phyloP scores from a whole-genome alignment of 805 yeast genomes.

The Saccharomyces mikatae region DNA sequence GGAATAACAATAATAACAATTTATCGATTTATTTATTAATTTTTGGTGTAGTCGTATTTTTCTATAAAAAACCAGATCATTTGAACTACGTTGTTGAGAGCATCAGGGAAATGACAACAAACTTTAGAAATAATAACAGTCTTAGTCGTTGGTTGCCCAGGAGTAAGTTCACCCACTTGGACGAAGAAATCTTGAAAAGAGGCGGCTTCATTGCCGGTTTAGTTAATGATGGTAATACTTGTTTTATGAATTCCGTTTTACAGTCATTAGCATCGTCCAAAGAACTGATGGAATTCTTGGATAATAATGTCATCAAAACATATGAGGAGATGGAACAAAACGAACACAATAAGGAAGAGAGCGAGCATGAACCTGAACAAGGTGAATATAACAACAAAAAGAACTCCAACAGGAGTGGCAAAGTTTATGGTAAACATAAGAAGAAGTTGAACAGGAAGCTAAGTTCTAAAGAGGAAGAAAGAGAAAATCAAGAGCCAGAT shows the following conservation, averaged over 20 bases:
- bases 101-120: slow-evolving; percentile 1
- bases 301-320: slow-evolving; percentile 30
- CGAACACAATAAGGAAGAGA: slow-evolving; percentile 13
- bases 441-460: slow-evolving; percentile 8
- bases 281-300: slow-evolving; percentile 49
- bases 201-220: slow-evolving; percentile 83
- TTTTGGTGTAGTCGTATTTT: not conserved
- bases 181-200: slow-evolving; percentile 36
- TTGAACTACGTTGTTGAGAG: not conserved
- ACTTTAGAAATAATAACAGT: slow-evolving; percentile 3
- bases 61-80: not conserved
- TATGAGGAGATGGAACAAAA: slow-evolving; percentile 4
- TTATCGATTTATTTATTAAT: not conserved
- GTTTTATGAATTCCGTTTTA: slow-evolving; percentile 87
- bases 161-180: slow-evolving; percentile 3
- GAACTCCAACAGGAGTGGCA: slow-evolving; percentile 6
- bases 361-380: slow-evolving; percentile 19
- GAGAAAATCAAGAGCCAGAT: slow-evolving; percentile 10
- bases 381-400: slow-evolving; percentile 6
- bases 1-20: not conserved
- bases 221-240: slow-evolving; percentile 84
- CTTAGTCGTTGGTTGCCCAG: slow-evolving; percentile 10
- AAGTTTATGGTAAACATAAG: slow-evolving; percentile 16
- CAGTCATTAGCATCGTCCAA: slow-evolving; percentile 75
- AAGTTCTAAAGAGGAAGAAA: slow-evolving; percentile 9